phyloP scores from a whole-genome alignment of 371 early-diverging fungal genomes.

The Nematocida minor region DNA sequence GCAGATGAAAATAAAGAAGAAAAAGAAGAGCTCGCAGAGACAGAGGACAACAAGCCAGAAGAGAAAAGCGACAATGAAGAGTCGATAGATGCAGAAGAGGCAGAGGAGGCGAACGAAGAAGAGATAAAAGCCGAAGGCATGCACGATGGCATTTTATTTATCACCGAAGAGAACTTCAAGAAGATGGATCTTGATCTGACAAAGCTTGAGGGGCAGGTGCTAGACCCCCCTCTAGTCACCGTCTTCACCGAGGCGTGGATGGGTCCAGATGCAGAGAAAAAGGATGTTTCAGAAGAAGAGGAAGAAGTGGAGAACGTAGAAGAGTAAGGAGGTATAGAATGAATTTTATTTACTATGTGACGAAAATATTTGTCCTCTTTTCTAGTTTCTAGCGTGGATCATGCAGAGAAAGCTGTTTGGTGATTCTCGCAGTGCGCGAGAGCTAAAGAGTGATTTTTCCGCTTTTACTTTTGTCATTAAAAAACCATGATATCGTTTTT shows the following conservation, averaged over 20 bases:
- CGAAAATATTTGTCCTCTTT: not conserved
- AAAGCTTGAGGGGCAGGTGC: conserved; percentile 52
- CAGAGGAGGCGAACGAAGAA: conserved; percentile 27
- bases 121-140: conserved; percentile 45
- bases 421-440: not conserved
- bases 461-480: conserved; percentile 9
- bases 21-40: conserved; percentile 16
- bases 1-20: conserved; percentile 25
- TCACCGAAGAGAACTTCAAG: conserved; percentile 46
- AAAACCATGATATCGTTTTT: conserved; percentile 7
- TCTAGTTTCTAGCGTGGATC: not conserved
- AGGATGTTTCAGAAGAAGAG: not conserved
- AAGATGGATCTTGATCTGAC: conserved; percentile 50
- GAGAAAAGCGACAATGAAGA: conserved; percentile 65
- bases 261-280: conserved; percentile 29
- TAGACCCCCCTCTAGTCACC: conserved; percentile 56
- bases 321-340: not conserved
- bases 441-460: conserved; percentile 17
- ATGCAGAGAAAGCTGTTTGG: not conserved
- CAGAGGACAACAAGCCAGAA: conserved; percentile 52
- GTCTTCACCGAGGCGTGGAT: conserved; percentile 56
- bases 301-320: not conserved
- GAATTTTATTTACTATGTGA: not conserved
- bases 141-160: conserved; percentile 30
- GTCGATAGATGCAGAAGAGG: conserved; percentile 67